Base-by-base conservation (phyloP, 495 filamentous ascomycete genomes). In the Xylaria venustula region DNA sequence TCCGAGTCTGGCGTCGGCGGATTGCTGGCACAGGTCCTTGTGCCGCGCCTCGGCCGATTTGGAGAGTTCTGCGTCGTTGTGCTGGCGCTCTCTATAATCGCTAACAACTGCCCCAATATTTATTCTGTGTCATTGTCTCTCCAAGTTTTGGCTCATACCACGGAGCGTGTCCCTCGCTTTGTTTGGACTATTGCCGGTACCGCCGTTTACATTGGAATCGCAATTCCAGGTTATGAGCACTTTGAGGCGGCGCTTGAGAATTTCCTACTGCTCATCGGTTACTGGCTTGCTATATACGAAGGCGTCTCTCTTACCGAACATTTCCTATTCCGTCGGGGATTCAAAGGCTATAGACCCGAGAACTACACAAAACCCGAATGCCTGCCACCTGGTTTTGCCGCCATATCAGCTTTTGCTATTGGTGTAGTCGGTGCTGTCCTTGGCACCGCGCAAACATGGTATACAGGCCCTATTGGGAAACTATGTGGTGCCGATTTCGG, bases 91-190 rank as follows among this genome's bases (percentile, higher is more conserved):
- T 87, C 85, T 63, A 93, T 91, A 69, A 83, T 93, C 64, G 88
- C 89, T 58, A 93, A 89, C 78, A 93, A 92, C 77, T 92, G 87
- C 75, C 90, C 93, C n/a, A 92, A 89, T 77, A 88, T 91, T 66
- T 96, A 96, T 79, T 91, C 89, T 37, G 85, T 94, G 44, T 83
- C 83, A 2, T 81, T 95, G 23, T 87, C 87, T 30, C 79, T 93
- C 49, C 90, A 93, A 71, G 82, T 92, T 11, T 70, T 95, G 30
- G 83, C 82, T 19, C 80, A 80, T 41, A 80, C 77, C 68, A 85
- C 86, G 14, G 85, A 87, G 69, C 78, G 77, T 44, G 83, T 95
- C 5, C 91, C 91, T 17, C 86, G 91, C 5, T 92, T 91, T 71
- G 62, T 93, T 57, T 94, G 88, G 89, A 88, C 86, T 0, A 78